Evolutionary conservation across 805 yeast species (phyloP).

Genomic region (Saturnispora quitensis): DNA sequence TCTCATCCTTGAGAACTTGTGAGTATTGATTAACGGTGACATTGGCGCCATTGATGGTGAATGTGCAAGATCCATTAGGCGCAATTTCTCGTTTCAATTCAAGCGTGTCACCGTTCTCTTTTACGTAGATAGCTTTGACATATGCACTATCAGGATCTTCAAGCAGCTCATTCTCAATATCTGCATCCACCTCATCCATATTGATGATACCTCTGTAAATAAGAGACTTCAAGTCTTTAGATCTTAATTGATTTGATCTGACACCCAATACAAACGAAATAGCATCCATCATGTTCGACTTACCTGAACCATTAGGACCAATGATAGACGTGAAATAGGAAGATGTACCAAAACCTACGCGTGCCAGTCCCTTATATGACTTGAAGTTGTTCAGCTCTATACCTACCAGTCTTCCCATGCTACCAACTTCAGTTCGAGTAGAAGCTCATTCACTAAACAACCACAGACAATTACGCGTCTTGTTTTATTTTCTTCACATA

Average conservation of each 20-base stretch:
- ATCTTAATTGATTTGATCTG: conserved; percentile 63
- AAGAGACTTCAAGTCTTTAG: conserved; percentile 63
- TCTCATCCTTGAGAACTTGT: conserved; percentile 58
- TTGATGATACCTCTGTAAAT: conserved; percentile 63
- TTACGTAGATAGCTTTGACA: conserved; percentile 71
- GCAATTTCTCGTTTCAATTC: conserved; percentile 57
- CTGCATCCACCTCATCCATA: conserved; percentile 21
- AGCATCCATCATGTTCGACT: conserved; percentile 95
- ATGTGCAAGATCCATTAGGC: conserved; percentile 53
- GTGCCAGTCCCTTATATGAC: conserved; percentile 72
- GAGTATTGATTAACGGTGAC: conserved; percentile 62
- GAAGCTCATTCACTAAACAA: not conserved
- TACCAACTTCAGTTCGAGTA: not conserved
- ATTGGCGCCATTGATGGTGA: conserved; percentile 49
- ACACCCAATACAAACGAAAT: conserved; percentile 89
- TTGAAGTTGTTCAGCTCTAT: conserved; percentile 81
- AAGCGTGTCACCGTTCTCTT: conserved; percentile 46
- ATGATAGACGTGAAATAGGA: conserved; percentile 74
- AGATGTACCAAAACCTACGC: conserved; percentile 75
- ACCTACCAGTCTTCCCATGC: conserved; percentile 72
- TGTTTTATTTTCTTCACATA: not conserved
- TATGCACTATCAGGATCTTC: conserved; percentile 57
- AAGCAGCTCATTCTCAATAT: conserved; percentile 32
- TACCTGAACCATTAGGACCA: conserved; percentile 99
- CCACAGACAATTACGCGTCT: not conserved